Base-by-base conservation (phyloP, 164 flowering plant species). In the Amborella trichopoda region DNA sequence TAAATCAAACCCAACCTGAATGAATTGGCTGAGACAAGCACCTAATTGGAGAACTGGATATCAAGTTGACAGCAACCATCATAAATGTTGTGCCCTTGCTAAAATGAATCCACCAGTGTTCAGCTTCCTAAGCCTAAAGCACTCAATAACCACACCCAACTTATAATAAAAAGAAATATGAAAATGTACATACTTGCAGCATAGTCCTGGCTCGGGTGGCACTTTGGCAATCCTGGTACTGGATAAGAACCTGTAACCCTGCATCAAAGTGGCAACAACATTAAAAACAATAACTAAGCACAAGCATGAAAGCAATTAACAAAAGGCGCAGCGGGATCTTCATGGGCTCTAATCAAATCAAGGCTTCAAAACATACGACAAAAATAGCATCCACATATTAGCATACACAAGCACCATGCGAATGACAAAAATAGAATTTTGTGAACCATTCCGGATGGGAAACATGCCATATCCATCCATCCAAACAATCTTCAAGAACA, bases 1-100 rank as follows among this genome's bases (percentile, higher is more conserved):
- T n/a, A n/a, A n/a, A n/a, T n/a, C n/a, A n/a, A n/a, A n/a, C n/a
- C n/a, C n/a, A n/a, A n/a, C n/a, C n/a, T n/a, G n/a, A n/a, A n/a
- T n/a, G n/a, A n/a, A n/a, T n/a, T n/a, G n/a, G 41, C 43, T 8
- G n/a, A 2, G 17, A 38, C 11, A 40, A 48, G n/a, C n/a, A 63
- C 82, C 16, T 72, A 93, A 96, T 88, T 93, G 44, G 99, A 93
- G 58, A 64, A 93, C 58, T 93, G 99, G 58, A 93, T 84, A 60
- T 93, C 96, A 53, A 93, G 74, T 70, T 83, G 94, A 63, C 99
- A 93, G 75, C 99, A 93, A 25, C 99, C 99, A 63, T 93, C 99
- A 63, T 93, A 93, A 26, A 93, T 88, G 60, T 93, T 88, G 17
- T 96, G 94, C 21, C 95, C 96, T 96, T 93, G 49, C 5, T 51